Conservation (phyloP, 148 eudicot species). For the Dysphania ambrosioides region DNA sequence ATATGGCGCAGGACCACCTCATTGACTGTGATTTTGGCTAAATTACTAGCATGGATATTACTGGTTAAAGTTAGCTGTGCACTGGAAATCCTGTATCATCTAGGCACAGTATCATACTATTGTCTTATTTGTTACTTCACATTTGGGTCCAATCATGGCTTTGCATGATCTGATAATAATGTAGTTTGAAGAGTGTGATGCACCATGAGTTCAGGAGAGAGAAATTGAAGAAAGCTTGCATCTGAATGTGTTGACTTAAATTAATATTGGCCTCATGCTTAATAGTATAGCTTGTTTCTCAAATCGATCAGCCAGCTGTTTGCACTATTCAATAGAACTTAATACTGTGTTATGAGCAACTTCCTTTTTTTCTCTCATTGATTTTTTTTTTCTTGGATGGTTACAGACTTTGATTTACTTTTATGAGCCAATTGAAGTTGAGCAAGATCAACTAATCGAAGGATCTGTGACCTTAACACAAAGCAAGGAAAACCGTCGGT, state of each 20-base stretch:
- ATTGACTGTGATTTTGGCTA: too few species aligned
- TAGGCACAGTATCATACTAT: too few species aligned
- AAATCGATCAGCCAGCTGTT: neutral
- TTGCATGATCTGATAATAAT: too few species aligned
- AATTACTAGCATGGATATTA: too few species aligned
- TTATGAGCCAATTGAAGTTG: conserved; percentile 85
- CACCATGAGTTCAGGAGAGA: neutral
- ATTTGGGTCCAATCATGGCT: too few species aligned
- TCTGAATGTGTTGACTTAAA: too few species aligned
- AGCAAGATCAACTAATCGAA: conserved; percentile 85
- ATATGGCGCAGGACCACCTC: too few species aligned
- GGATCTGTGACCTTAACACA: conserved; percentile 80
- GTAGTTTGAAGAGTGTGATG: too few species aligned
- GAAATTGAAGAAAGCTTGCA: too few species aligned
- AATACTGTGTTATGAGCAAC: neutral
- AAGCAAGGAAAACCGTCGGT: conserved; percentile 84
- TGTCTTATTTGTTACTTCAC: too few species aligned
- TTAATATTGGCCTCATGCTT: neutral
- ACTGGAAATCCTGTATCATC: too few species aligned
- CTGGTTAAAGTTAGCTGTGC: too few species aligned
- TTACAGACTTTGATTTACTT: conserved; percentile 80
- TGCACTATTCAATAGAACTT: neutral
- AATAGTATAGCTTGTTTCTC: neutral
- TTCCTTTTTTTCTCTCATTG: conserved; percentile 10
- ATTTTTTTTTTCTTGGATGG: conserved; percentile 1